Conservation (phyloP, 352 stramenopile genomes). For the Globisporangium nodosum region DNA sequence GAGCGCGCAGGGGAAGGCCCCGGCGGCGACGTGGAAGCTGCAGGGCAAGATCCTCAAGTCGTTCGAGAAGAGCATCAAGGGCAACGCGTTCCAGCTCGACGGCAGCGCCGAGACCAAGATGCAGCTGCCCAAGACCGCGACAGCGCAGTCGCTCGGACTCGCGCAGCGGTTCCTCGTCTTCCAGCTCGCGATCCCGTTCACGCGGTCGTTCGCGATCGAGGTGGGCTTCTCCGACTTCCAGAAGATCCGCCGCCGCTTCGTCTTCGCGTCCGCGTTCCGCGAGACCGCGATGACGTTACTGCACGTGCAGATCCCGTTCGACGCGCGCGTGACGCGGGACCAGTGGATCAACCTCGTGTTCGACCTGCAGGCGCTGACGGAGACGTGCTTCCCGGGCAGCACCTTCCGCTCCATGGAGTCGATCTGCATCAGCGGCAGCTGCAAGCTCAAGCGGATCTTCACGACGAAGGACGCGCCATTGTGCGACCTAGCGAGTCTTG, state of each 20-base stretch:
- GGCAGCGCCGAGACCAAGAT: constrained; percentile 75
- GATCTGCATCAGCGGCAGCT: constrained; percentile 65
- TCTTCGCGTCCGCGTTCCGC: constrained; percentile 76
- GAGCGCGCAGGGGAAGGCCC: constrained; percentile 68
- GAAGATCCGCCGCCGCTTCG: constrained; percentile 63
- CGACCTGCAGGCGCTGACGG: constrained; percentile 59
- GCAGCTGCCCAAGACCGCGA: constrained; percentile 63
- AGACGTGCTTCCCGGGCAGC: constrained; percentile 42
- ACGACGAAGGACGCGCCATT: constrained; percentile 79
- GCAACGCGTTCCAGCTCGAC: constrained; percentile 74
- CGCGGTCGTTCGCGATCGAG: constrained; percentile 66
- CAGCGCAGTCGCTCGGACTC: constrained; percentile 36
- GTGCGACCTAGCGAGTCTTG: constrained; percentile 2
- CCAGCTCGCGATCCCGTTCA: constrained; percentile 57
- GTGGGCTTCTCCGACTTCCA: constrained; percentile 76
- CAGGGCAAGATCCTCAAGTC: constrained; percentile 72
- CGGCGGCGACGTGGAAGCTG: constrained; percentile 60
- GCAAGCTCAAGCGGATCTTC: constrained; percentile 76
- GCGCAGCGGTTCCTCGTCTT: constrained; percentile 74
- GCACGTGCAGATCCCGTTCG: constrained; percentile 68
- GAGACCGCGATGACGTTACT: constrained; percentile 47
- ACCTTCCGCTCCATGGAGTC: constrained; percentile 76
- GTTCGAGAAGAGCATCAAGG: constrained; percentile 79
- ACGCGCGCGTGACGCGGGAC: constrained; percentile 39
- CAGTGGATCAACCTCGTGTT: constrained; percentile 78